Base-by-base conservation (phyloP, 2,329 filamentous ascomycete genomes). In the Arthrobotrys conoides region DNA sequence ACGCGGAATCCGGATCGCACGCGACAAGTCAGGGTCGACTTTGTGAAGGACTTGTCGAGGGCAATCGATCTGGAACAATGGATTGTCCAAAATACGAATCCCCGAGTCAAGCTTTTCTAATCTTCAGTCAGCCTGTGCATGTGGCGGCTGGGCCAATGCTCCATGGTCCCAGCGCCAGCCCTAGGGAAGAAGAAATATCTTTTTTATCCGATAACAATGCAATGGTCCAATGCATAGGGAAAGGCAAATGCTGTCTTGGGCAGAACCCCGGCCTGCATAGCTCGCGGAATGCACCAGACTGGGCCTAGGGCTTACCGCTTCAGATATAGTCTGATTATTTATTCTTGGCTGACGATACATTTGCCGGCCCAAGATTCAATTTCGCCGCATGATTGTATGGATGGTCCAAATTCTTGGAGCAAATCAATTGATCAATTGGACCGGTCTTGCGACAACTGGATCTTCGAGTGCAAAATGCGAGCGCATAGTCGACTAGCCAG, bases 231-330 rank as follows among this genome's bases (percentile, higher is more conserved):
- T 20, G 27, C 51, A 55, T 33, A 2, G 16, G 53, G 53, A 41
- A 59, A 41, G 33, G 53, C 5, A 12, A 12, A 41, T 41, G 38
- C 14, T 9, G 30, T 59, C 8, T 38, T 16, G 33, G 33, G 3
- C 27, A 1, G 53, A 30, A 9, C n/a, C n/a, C 44, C 10, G 24
- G 57, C 16, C 12, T 30, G 3, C 6, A 12, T 2, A 18, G 16
- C 57, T 61, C 57, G 57, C 57, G 14, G 22, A 61, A 44, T 61
- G 33, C 10, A 61, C 57, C 36, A 44, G 36, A 44, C 18, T 61
- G 22, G 57, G 57, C 36, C 27, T 61, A 61, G 57, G 18, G 57
- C 57, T 41, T 61, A 44, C 57, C 57, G 36, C 14, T 41, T 61
- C 18, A 1, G 57, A 27, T 20, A 27, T 44, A 44, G 57, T 61